Percentiles rank a stretch among this genome's conserved stretches.
These are phyloP conservation scores for Gliomastix tumulicola DNA, from an alignment of 2,329 filamentous ascomycete genomes.

Conservation along the genomic window DNA sequence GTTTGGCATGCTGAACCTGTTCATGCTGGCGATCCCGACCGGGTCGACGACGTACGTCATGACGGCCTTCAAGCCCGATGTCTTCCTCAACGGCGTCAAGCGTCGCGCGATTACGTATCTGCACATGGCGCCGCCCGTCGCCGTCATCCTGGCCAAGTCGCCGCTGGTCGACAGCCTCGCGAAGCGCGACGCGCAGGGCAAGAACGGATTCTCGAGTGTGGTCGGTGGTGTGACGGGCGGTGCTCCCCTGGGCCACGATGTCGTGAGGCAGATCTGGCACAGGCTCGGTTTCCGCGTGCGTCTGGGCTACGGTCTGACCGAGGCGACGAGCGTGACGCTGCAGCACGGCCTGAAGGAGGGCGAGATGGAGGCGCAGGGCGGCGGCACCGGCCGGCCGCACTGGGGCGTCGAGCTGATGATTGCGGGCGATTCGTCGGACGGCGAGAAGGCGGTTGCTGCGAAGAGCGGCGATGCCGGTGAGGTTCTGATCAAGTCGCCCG, in stretches of 20 bases:
- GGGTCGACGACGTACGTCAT: conserved; percentile 60
- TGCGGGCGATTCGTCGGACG: conserved; percentile 36
- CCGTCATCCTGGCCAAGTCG: conserved; percentile 63
- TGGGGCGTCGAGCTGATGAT: conserved; percentile 59
- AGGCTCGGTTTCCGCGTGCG: conserved; percentile 40
- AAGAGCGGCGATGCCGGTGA: conserved; percentile 51
- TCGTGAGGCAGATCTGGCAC: conserved; percentile 53
- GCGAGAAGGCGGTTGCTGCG: conserved; percentile 13
- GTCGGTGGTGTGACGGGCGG: conserved; percentile 50
- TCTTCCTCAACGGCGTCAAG: conserved; percentile 55
- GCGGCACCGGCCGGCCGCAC: conserved; percentile 60
- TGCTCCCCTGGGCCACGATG: conserved; percentile 52
- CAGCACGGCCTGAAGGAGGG: conserved; percentile 47
- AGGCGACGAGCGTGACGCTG: conserved; percentile 58
- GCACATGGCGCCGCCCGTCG: conserved; percentile 62
- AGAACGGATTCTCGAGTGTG: conserved; percentile 53
- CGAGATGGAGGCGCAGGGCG: conserved; percentile 36
- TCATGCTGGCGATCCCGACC: conserved; percentile 46
- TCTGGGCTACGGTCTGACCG: conserved; percentile 72
- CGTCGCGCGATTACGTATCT: conserved; percentile 58
- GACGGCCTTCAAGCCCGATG: conserved; percentile 60
- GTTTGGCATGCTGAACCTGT: conserved; percentile 50
- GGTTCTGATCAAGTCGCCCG: conserved; percentile 57
- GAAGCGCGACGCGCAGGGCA: conserved; percentile 27
- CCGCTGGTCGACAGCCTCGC: conserved; percentile 57